Conservation (phyloP, 1,139 yeast genomes). For the Hanseniaspora sp. region DNA sequence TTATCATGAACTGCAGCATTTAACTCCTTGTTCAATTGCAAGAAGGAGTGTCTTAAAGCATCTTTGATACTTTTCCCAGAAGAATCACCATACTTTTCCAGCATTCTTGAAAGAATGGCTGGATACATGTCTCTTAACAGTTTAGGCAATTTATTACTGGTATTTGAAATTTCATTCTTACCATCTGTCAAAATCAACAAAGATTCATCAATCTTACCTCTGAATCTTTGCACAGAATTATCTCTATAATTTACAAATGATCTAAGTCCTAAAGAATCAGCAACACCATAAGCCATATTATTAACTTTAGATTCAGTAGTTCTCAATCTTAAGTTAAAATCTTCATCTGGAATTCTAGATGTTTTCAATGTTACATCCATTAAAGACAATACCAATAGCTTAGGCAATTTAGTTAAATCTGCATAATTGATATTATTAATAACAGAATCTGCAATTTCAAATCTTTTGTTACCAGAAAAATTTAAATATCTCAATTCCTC, state of each 20-base stretch:
- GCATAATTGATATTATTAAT: conserved; percentile 41
- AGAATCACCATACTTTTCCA: conserved; percentile 49
- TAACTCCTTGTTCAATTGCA: conserved; percentile 70
- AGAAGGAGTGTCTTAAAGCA: conserved; percentile 71
- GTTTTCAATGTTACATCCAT: conserved; percentile 93
- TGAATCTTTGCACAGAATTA: conserved; percentile 73
- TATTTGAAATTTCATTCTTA: conserved; percentile 44
- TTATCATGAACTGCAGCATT: conserved; percentile 36
- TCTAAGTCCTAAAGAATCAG: conserved; percentile 70
- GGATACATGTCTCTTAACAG: conserved; percentile 74
- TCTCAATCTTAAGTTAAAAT: conserved; percentile 70
- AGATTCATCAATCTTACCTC: conserved; percentile 66
- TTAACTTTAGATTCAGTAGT: conserved; percentile 81
- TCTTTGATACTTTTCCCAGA: conserved; percentile 40
- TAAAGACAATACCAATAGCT: conserved; percentile 66
- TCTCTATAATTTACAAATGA: conserved; percentile 67
- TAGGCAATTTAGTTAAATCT: conserved; percentile 62
- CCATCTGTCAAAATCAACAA: conserved; percentile 85
- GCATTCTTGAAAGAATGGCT: conserved; percentile 51
- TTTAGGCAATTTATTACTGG: conserved; percentile 62
- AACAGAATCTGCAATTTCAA: conserved; percentile 48
- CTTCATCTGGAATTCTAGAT: conserved; percentile 74
- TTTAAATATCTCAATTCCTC: conserved; percentile 65
- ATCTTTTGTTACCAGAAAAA: conserved; percentile 82
- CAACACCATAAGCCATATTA: conserved; percentile 76